A percentile compares a stretch with the other conserved stretches of the same genome.
Evolutionary conservation across 2,329 filamentous ascomycete species (phyloP).

Genomic region (Bisporella sp.): DNA sequence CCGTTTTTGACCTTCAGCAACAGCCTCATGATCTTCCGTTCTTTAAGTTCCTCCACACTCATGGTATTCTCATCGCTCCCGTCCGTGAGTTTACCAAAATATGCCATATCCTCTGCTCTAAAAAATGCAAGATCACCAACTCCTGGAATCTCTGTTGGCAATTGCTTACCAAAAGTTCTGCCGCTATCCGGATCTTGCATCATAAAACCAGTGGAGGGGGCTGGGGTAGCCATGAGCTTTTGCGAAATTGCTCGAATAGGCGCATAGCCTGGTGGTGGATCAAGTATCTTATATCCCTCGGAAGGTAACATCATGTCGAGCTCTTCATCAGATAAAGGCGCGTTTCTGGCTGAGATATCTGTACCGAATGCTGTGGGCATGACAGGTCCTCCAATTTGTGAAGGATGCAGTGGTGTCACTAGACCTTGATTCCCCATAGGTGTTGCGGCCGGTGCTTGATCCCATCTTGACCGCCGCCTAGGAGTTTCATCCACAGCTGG

Average conservation of each 20-base stretch:
- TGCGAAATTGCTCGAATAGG: conserved; percentile 72
- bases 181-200: conserved; percentile 92
- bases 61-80: conserved; percentile 86
- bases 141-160: conserved; percentile 91
- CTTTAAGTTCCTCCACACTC: conserved; percentile 91
- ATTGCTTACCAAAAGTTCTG: conserved; percentile 76
- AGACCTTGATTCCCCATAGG: conserved; percentile 68
- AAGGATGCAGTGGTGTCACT: conserved; percentile 70
- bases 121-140: conserved; percentile 96
- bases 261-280: conserved; percentile 86
- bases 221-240: conserved; percentile 66
- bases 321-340: conserved; percentile 85
- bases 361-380: conserved; percentile 65
- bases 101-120: conserved; percentile 97
- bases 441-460: conserved; percentile 77
- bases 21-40: conserved; percentile 96
- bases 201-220: conserved; percentile 82
- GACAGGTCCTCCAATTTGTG: conserved; percentile 46
- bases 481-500: conserved; percentile 47
- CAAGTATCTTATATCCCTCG: conserved; percentile 87
- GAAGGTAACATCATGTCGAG: conserved; percentile 85
- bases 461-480: conserved; percentile 83
- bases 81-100: conserved; percentile 96
- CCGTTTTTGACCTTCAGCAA: conserved; percentile 98
- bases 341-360: conserved; percentile 73